These are phyloP conservation scores for Cajanus cajan DNA, from an alignment of 306 rosid species.

Conservation along the genomic window DNA sequence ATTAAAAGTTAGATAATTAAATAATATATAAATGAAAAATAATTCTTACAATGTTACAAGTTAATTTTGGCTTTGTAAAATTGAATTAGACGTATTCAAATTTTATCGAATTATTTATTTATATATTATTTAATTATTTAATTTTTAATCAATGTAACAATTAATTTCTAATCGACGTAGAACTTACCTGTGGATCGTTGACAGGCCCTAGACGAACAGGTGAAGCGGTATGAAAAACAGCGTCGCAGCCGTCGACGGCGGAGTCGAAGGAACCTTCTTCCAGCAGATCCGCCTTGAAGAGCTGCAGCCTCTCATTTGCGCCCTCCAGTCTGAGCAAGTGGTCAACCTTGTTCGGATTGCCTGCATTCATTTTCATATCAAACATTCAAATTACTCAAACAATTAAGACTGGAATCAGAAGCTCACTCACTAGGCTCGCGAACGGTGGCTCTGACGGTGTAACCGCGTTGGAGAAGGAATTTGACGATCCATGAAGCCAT, in stretches of 20 bases:
- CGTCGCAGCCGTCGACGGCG: conserved; percentile 45
- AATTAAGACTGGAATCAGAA: too few species aligned
- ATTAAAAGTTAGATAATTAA: too few species aligned
- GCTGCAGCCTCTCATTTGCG: conserved; percentile 54
- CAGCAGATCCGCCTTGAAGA: conserved; percentile 48
- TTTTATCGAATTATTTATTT: too few species aligned
- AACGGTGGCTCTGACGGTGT: conserved; percentile 49
- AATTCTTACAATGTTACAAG: too few species aligned
- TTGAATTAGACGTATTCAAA: too few species aligned
- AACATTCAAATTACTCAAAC: background rate
- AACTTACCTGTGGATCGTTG: conserved; percentile 52
- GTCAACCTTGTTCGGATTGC: conserved; percentile 39
- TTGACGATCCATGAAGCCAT: conserved; percentile 58
- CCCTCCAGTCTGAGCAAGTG: conserved; percentile 56
- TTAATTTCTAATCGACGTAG: too few species aligned
- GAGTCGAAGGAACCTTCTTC: conserved; percentile 55
- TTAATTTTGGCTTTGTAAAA: too few species aligned
- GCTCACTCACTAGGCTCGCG: conserved; percentile 43
- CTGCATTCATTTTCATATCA: conserved; percentile 27
- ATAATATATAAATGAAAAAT: too few species aligned
- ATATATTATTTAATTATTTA: too few species aligned
- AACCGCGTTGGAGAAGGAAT: conserved; percentile 50
- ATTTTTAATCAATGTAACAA: too few species aligned
- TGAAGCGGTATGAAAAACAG: conserved; percentile 66
- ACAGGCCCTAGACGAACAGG: conserved; percentile 29